Evolutionary conservation across 139 green algal species (phyloP).

Genomic region (Trebouxia sp.): DNA sequence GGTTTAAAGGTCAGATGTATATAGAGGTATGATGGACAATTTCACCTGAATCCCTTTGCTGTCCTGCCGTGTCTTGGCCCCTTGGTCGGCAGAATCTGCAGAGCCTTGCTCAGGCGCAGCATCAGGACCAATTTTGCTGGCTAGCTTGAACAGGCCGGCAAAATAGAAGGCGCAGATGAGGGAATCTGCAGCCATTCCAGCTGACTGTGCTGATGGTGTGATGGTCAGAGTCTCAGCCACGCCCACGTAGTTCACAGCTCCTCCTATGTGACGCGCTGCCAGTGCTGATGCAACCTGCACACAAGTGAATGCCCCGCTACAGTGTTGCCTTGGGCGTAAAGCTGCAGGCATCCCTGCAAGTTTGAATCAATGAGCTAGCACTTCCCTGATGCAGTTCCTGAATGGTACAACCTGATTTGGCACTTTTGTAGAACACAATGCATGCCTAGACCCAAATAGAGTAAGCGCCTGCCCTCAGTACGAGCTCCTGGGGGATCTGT

Average conservation of each 20-base stretch:
- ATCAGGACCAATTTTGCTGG: slow-evolving; percentile 61
- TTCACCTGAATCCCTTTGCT: slow-evolving; percentile 9
- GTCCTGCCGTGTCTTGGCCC: neutral
- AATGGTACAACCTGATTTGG: too few relatives aligned
- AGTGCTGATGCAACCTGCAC: slow-evolving; percentile 74
- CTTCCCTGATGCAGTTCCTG: too few relatives aligned
- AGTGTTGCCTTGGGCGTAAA: too few relatives aligned
- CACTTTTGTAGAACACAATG: too few relatives aligned
- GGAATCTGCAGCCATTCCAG: slow-evolving; percentile 92
- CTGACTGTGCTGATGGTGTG: slow-evolving; percentile 50
- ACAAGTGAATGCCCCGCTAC: too few relatives aligned
- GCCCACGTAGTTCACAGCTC: slow-evolving; percentile 91
- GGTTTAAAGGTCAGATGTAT: too few relatives aligned
- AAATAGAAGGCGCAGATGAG: slow-evolving; percentile 62
- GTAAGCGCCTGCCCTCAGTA: too few relatives aligned
- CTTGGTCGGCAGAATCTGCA: neutral
- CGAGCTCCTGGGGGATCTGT: too few relatives aligned
- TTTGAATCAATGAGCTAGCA: too few relatives aligned
- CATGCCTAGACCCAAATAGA: too few relatives aligned
- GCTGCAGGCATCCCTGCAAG: too few relatives aligned
- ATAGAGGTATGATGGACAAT: too few relatives aligned
- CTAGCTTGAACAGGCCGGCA: slow-evolving; percentile 72
- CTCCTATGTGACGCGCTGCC: slow-evolving; percentile 87
- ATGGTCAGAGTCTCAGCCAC: slow-evolving; percentile 64
- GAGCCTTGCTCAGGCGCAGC: neutral